A percentile compares a stretch with the other conserved stretches of the same genome.
phyloP scores from a whole-genome alignment of 441 rosid genomes.

The Gossypium laxum region DNA sequence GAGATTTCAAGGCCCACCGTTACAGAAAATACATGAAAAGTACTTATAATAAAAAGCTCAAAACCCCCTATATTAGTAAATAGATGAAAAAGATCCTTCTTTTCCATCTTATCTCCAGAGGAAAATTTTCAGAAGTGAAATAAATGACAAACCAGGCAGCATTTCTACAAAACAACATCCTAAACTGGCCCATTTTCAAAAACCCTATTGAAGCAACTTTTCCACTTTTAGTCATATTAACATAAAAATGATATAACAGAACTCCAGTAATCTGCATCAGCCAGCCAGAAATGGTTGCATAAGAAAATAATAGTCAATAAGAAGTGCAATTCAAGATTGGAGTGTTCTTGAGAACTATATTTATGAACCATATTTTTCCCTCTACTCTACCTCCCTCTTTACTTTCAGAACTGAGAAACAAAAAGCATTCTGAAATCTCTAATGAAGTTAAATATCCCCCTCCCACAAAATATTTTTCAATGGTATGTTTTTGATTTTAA shows the following conservation, averaged over 20 bases:
- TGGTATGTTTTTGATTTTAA: background rate
- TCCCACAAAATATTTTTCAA: background rate
- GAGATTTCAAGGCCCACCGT: background rate
- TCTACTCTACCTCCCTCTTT: background rate
- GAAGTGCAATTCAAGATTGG: background rate
- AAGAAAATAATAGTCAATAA: background rate
- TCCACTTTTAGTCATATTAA: background rate
- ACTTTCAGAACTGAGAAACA: background rate
- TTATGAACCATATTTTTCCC: background rate
- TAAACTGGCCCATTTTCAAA: background rate
- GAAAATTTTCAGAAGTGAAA: background rate
- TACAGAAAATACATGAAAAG: background rate
- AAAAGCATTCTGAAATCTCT: background rate
- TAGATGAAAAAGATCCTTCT: background rate
- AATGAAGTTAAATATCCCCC: background rate
- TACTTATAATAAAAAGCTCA: background rate
- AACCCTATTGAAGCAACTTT: background rate
- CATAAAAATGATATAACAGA: background rate
- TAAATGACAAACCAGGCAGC: background rate
- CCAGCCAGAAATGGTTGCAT: background rate
- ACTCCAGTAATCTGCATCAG: background rate
- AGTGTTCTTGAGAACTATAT: background rate
- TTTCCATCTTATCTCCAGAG: background rate
- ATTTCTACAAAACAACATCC: background rate
- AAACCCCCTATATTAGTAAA: background rate